Conservation (phyloP, 441 rosid genomes). For the Corymbia calophylla region DNA sequence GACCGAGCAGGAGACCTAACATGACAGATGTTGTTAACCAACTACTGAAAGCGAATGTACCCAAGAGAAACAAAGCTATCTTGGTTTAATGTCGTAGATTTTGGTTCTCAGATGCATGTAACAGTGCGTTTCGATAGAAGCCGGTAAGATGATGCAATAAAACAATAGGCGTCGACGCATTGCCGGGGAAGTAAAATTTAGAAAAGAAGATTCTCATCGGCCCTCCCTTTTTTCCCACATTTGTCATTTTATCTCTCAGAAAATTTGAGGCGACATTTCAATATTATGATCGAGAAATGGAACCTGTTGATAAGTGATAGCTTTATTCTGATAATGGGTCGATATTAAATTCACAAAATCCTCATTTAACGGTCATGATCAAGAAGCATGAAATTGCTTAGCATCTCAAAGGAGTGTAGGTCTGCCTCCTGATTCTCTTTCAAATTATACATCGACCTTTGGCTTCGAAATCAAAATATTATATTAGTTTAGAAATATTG, state of each 20-base stretch:
- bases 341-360: neutral
- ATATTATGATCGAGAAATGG: neutral
- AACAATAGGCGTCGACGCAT: neutral
- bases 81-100: neutral
- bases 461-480: neutral
- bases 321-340: neutral
- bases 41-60: conserved; percentile 19
- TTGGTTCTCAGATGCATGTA: neutral
- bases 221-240: neutral
- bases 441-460: neutral
- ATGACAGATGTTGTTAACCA: conserved; percentile 69
- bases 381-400: neutral
- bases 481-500: neutral
- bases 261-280: neutral
- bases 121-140: neutral
- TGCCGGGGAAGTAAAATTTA: neutral
- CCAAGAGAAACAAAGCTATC: neutral
- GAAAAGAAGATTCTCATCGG: neutral
- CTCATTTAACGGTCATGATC: neutral
- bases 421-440: neutral
- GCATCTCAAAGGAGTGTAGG: neutral
- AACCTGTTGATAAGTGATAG: neutral
- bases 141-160: neutral
- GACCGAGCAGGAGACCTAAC: conserved; percentile 49
- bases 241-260: neutral